Base-by-base conservation (phyloP, 2,329 filamentous ascomycete species). In the Pseudocercospora fijiensis region DNA sequence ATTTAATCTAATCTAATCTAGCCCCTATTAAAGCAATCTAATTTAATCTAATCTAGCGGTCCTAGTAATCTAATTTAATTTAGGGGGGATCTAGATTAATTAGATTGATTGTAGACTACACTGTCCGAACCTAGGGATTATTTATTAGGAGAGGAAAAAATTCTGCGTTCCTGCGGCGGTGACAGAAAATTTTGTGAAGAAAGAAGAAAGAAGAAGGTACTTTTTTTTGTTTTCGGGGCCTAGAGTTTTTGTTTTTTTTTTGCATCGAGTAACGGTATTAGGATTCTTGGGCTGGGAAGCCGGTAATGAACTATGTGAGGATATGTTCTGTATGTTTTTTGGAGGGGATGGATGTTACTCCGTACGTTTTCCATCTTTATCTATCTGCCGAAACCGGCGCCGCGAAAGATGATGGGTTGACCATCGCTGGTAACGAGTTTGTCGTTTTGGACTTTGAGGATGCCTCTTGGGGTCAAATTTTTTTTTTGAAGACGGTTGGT, bases 221-320 rank as follows among this genome's bases (percentile, higher is more conserved):
- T n/a, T n/a, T n/a, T n/a, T n/a, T n/a, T n/a, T n/a, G n/a, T n/a
- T n/a, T n/a, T n/a, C n/a, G n/a, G n/a, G n/a, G n/a, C n/a, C n/a
- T n/a, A n/a, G n/a, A n/a, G n/a, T n/a, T n/a, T 4, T 85, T 79
- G 56, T 83, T 82, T 69, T 85, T 86, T 56, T 86, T 80, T 53
- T 80, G 76, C 75, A 87, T 80, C 1, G 83, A 81, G 2, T 79
- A 79, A 8, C 85, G 82, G 65, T 85, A 83, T 65, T 86, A 80
- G 22, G 78, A 78, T 70, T 88, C 86, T 57, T 85, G 83, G 18
- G 84, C 86, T 10, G 84, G 78, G 63, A 82, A 88, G n/a, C 86
- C 86, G 0, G 83, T 86, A 67, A 88, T 87, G 78, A 87, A 87
- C 72, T 86, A 82, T 30, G 85, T 85, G 62, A 10, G n/a, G n/a